Conservation (phyloP, 179 eudicot species). For the Camellia oleifera region DNA sequence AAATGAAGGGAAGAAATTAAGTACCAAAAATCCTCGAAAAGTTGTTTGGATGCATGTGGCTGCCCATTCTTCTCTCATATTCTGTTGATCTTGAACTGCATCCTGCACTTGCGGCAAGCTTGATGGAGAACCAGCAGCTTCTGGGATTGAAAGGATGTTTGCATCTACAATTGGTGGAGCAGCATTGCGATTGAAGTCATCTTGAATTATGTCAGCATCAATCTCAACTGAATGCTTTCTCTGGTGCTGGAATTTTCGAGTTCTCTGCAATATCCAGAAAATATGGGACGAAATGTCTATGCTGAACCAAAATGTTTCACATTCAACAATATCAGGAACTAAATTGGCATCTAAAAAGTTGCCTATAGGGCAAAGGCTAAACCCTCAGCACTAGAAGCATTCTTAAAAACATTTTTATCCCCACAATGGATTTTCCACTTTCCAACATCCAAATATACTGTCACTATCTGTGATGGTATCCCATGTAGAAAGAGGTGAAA, state of each 20-base stretch:
- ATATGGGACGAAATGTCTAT: background rate
- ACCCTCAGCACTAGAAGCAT: background rate
- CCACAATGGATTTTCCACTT: background rate
- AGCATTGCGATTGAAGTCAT: conserved; percentile 37
- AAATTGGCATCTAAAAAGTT: background rate
- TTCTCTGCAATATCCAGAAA: conserved; percentile 45
- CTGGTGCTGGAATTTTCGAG: conserved; percentile 49
- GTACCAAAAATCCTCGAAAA: conserved; percentile 92
- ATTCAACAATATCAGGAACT: background rate
- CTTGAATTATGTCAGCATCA: conserved; percentile 35
- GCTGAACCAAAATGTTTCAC: conserved; percentile 10
- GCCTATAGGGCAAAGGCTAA: background rate
- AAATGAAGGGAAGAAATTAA: background rate
- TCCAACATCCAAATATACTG: background rate
- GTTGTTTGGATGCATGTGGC: conserved; percentile 77
- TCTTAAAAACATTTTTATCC: background rate
- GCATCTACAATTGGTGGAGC: conserved; percentile 37
- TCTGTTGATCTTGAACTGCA: conserved; percentile 42
- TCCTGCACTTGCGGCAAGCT: conserved; percentile 44
- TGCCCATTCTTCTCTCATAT: conserved; percentile 69
- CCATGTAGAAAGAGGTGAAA: background rate
- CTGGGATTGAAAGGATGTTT: conserved; percentile 32
- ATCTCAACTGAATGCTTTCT: conserved; percentile 57
- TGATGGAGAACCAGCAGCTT: conserved; percentile 49
- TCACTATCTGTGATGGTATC: background rate